phyloP scores from a whole-genome alignment of 176 grass and related monocot genomes.

The Thalia dealbata region DNA sequence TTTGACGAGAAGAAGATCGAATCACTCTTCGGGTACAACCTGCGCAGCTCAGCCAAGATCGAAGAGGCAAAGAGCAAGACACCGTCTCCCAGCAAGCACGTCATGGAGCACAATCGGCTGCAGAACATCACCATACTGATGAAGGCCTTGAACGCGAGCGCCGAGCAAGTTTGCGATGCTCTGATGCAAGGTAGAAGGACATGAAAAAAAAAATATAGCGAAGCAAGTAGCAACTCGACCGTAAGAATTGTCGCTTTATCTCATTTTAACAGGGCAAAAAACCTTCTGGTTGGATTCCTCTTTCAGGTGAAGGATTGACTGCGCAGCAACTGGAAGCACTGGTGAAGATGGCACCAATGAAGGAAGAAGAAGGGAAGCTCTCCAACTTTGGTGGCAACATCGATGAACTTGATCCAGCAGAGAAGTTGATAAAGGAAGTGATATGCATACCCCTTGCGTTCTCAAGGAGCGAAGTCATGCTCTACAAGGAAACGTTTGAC shows the following conservation, averaged over 20 bases:
- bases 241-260: background rate
- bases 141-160: slow-evolving; percentile 62
- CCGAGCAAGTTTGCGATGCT: slow-evolving; percentile 57
- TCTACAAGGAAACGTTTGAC: slow-evolving; percentile 76
- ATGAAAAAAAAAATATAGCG: background rate
- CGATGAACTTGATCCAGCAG: slow-evolving; percentile 45
- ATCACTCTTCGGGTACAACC: slow-evolving; percentile 83
- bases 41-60: slow-evolving; percentile 35
- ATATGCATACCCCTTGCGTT: slow-evolving; percentile 64
- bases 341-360: slow-evolving; percentile 79
- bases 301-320: slow-evolving; percentile 58
- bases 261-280: background rate
- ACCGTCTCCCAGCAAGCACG: slow-evolving; percentile 60
- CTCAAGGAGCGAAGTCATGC: slow-evolving; percentile 58
- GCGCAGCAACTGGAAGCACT: slow-evolving; percentile 75
- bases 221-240: background rate
- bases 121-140: slow-evolving; percentile 94
- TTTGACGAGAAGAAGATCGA: slow-evolving; percentile 92
- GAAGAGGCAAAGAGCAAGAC: slow-evolving; percentile 71
- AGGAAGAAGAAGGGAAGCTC: slow-evolving; percentile 77
- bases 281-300: background rate
- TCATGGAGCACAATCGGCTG: slow-evolving; percentile 72
- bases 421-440: slow-evolving; percentile 57
- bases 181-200: slow-evolving; percentile 37
- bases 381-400: slow-evolving; percentile 39